Conservation (phyloP, 768 basidiomycete species). For the Fistulinella prunicolor region DNA sequence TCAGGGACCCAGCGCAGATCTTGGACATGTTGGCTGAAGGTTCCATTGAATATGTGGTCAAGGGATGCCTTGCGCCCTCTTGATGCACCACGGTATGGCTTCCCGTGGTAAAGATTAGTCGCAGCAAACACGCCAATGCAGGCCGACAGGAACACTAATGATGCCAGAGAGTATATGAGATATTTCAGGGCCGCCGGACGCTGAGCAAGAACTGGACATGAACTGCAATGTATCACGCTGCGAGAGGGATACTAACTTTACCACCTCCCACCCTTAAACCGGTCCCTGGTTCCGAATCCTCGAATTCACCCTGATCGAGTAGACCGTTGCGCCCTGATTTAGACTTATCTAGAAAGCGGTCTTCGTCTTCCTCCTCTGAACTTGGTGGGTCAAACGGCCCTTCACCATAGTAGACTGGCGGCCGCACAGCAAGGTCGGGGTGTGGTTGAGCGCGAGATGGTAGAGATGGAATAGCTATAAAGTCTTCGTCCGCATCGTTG, state of each 20-base stretch:
- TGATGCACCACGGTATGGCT: conserved; percentile 45
- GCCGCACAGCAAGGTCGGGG: conserved; percentile 23
- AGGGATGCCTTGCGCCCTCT: conserved; percentile 72
- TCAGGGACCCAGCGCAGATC: conserved; percentile 85
- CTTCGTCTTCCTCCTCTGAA: conserved; percentile 69
- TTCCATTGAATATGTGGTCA: conserved; percentile 92
- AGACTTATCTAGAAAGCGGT: conserved; percentile 47
- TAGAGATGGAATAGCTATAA: conserved; percentile 7
- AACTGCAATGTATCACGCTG: conserved; percentile 3
- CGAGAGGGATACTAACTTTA: conserved; percentile 32
- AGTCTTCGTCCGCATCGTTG: conserved; percentile 24
- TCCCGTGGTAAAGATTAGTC: conserved; percentile 57
- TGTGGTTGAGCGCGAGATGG: not conserved
- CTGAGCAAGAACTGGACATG: conserved; percentile 26
- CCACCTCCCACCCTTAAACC: conserved; percentile 35
- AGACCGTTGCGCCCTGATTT: conserved; percentile 1
- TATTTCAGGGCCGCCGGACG: conserved; percentile 54
- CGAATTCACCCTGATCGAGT: conserved; percentile 6
- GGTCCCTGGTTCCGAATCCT: conserved; percentile 28
- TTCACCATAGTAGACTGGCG: conserved; percentile 63
- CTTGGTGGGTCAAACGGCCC: conserved; percentile 76
- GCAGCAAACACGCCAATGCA: conserved; percentile 80
- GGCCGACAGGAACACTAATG: conserved; percentile 58
- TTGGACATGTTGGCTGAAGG: conserved; percentile 53
- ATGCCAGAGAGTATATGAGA: conserved; percentile 58